Evolutionary conservation across 208 protist genomes (phyloP).

Genomic region (Blastocrithidia nonstop): DNA sequence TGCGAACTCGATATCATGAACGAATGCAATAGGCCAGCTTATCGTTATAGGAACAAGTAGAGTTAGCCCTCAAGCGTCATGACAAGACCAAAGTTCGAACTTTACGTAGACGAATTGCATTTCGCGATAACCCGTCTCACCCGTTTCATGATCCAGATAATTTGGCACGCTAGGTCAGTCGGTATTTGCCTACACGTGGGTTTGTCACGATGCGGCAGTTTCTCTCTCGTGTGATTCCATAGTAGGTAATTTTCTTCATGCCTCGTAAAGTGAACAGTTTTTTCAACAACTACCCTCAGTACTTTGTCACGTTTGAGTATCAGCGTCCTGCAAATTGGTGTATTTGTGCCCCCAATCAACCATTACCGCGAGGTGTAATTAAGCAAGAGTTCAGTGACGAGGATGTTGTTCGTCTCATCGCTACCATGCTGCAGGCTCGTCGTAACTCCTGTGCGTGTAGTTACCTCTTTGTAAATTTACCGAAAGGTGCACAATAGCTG

Average conservation of each 20-base stretch:
- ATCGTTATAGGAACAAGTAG: conserved; percentile 73
- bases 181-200: conserved; percentile 54
- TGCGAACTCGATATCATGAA: conserved; percentile 50
- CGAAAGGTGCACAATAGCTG: conserved; percentile 59
- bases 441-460: conserved; percentile 16
- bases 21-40: conserved; percentile 41
- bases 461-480: conserved; percentile 40
- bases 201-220: conserved; percentile 51
- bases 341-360: conserved; percentile 45
- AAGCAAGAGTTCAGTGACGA: conserved; percentile 56
- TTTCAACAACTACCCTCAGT: conserved; percentile 72
- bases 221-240: conserved; percentile 38
- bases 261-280: conserved; percentile 57
- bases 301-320: conserved; percentile 77
- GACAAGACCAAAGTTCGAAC: conserved; percentile 50
- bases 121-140: conserved; percentile 68
- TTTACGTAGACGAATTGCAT: conserved; percentile 67
- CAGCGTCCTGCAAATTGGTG: conserved; percentile 52
- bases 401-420: conserved; percentile 66
- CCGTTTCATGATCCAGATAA: conserved; percentile 82
- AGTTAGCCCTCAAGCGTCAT: conserved; percentile 29
- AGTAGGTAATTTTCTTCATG: conserved; percentile 62
- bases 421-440: conserved; percentile 45
- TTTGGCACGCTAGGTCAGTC: conserved; percentile 63
- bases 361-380: conserved; percentile 70